A percentile compares a stretch with the other conserved stretches of the same genome.
Conservation (phyloP, 257 asterid genomes). For the Lithospermum erythrorhizon region DNA sequence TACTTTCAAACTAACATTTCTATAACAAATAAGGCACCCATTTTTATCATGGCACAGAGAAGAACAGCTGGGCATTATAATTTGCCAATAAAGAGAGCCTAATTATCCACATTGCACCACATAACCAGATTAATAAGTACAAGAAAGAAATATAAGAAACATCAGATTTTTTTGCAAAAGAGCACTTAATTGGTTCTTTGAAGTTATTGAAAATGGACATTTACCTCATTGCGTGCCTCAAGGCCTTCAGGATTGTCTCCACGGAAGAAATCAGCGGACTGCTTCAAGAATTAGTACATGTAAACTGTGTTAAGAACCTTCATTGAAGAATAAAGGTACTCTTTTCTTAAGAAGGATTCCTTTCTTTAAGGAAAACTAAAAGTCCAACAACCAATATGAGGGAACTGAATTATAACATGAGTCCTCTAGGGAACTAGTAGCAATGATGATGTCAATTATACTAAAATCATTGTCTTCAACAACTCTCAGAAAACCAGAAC, state of each 20-base stretch:
- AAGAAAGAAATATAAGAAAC: no score
- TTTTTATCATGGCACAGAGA: neutral
- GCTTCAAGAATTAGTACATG: slow-evolving; percentile 21
- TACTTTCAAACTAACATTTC: neutral
- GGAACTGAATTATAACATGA: neutral
- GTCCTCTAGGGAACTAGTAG: neutral
- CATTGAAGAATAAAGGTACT: no score
- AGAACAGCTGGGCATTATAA: neutral
- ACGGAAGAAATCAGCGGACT: slow-evolving; percentile 95
- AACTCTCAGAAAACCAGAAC: neutral
- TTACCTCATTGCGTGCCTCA: slow-evolving; percentile 98
- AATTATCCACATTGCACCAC: slow-evolving; percentile 1
- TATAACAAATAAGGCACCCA: no score
- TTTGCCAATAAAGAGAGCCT: neutral
- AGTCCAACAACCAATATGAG: neutral
- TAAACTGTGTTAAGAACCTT: neutral
- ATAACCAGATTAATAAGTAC: neutral
- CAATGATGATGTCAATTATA: neutral
- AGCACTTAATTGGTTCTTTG: neutral
- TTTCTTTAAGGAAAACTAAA: neutral
- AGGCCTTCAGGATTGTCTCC: slow-evolving; percentile 94
- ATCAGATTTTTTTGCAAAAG: neutral
- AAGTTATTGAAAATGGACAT: slow-evolving; percentile 3
- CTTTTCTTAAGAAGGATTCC: neutral
- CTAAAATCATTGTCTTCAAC: neutral